Evolutionary conservation across 345 rosid species (phyloP).

Genomic region (Aquilaria sinensis): DNA sequence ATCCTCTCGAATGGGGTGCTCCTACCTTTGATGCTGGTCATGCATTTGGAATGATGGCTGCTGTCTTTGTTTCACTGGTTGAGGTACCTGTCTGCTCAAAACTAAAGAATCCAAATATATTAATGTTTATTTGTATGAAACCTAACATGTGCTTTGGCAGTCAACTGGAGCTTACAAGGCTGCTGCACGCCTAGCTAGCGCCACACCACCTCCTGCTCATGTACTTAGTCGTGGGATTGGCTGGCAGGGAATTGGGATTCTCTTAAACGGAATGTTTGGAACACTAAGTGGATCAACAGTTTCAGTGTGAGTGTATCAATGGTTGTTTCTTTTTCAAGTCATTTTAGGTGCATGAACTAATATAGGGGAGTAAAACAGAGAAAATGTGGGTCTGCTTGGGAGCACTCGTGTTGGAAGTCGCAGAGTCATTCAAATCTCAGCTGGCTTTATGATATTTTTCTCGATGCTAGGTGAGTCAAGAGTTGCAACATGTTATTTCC

Average conservation of each 20-base stretch:
- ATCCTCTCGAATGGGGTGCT: slow-evolving; percentile 99
- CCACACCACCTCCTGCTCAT: slow-evolving; percentile 98
- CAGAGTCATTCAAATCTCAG: slow-evolving; percentile 89
- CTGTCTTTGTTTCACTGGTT: slow-evolving; percentile 81
- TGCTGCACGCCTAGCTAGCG: slow-evolving; percentile 93
- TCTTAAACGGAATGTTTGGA: slow-evolving; percentile 82
- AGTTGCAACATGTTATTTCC: neutral
- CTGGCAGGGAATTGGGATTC: slow-evolving; percentile 98
- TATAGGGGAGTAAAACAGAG: slow-evolving; percentile 41
- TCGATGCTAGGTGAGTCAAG: slow-evolving; percentile 65
- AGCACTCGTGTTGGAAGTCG: slow-evolving; percentile 98
- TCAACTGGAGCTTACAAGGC: slow-evolving; percentile 97
- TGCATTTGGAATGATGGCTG: slow-evolving; percentile 98
- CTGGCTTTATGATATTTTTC: slow-evolving; percentile 99
- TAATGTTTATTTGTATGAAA: neutral
- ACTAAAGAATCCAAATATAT: neutral
- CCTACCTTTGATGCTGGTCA: slow-evolving; percentile 98
- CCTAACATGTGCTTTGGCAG: slow-evolving; percentile 25
- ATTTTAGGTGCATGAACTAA: slow-evolving; percentile 11
- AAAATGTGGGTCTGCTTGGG: slow-evolving; percentile 91
- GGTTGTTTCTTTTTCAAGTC: slow-evolving; percentile 8
- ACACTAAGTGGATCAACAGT: slow-evolving; percentile 76
- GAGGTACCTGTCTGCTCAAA: slow-evolving; percentile 48
- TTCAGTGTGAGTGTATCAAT: slow-evolving; percentile 51
- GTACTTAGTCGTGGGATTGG: slow-evolving; percentile 99